Conservation (phyloP, 208 protist species). For the Leishmania martiniquensis region DNA sequence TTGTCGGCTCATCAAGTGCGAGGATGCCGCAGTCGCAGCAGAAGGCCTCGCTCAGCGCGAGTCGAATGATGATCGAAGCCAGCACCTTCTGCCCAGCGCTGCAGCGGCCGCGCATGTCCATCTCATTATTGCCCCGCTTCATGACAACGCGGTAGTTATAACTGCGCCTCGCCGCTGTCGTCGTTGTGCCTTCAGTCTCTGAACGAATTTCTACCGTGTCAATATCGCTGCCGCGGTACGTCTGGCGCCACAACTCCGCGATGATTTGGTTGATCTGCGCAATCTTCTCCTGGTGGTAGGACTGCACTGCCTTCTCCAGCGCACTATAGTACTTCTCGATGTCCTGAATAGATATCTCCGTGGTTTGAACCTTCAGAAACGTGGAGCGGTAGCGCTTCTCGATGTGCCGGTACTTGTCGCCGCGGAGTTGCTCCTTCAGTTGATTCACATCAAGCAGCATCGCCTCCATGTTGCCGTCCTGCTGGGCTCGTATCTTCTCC, state of each 20-base stretch:
- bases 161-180: constrained; percentile 64
- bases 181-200: constrained; percentile 83
- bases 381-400: constrained; percentile 90
- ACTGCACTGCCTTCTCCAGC: constrained; percentile 96
- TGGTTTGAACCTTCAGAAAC: constrained; percentile 90
- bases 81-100: constrained; percentile 98
- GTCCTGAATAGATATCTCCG: constrained; percentile 87
- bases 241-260: constrained; percentile 97
- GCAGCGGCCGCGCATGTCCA: constrained; percentile 99
- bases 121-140: constrained; percentile 92
- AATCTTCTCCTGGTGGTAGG: constrained; percentile 99
- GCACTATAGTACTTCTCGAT: constrained; percentile 92
- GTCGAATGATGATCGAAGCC: constrained; percentile 99
- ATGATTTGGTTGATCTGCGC: constrained; percentile 98
- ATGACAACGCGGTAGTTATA: constrained; percentile 97
- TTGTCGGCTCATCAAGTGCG: constrained; percentile 99
- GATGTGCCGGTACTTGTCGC: constrained; percentile 84
- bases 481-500: constrained; percentile 64
- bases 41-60: constrained; percentile 99
- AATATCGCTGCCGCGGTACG: constrained; percentile 98
- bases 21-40: constrained; percentile 99
- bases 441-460: constrained; percentile 68
- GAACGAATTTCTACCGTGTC: constrained; percentile 97
- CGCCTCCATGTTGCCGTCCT: constrained; percentile 83
- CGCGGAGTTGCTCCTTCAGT: constrained; percentile 59